Conservation (phyloP, 164 flowering plant species). For the Aristolochia californica region DNA sequence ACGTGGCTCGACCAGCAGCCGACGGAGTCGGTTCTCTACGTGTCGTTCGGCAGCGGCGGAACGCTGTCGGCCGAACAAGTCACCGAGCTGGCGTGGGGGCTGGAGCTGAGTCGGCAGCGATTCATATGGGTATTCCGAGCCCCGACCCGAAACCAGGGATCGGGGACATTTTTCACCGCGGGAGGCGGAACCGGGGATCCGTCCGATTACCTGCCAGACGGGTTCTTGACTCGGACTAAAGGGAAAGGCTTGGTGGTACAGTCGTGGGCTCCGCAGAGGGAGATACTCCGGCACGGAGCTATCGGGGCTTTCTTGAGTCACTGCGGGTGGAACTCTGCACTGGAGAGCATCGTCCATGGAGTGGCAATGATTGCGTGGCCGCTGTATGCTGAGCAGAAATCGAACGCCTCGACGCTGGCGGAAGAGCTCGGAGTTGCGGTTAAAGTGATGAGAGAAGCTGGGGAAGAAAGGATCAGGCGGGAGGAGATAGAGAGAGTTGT, state of each 20-base stretch:
- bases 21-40: conserved; percentile 29
- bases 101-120: conserved; percentile 35
- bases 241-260: conserved; percentile 27
- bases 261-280: conserved; percentile 38
- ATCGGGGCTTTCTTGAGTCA: conserved; percentile 39
- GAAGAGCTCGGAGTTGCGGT: conserved; percentile 33
- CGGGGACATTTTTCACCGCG: conserved; percentile 12
- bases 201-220: conserved; percentile 26
- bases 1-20: conserved; percentile 43
- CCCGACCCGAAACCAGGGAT: conserved; percentile 10
- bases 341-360: conserved; percentile 34
- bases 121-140: conserved; percentile 35
- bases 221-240: conserved; percentile 28
- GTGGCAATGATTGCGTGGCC: conserved; percentile 57
- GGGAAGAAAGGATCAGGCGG: conserved; percentile 9
- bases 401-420: conserved; percentile 36
- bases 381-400: conserved; percentile 42
- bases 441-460: neutral
- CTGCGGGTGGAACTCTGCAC: no score
- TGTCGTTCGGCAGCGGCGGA: conserved; percentile 47
- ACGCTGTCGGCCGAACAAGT: conserved; percentile 24
- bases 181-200: conserved; percentile 11
- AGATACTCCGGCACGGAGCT: conserved; percentile 28
- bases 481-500: conserved; percentile 31
- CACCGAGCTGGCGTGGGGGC: conserved; percentile 38